Conservation (phyloP, 345 rosid genomes). For the Eucalyptus albens region DNA sequence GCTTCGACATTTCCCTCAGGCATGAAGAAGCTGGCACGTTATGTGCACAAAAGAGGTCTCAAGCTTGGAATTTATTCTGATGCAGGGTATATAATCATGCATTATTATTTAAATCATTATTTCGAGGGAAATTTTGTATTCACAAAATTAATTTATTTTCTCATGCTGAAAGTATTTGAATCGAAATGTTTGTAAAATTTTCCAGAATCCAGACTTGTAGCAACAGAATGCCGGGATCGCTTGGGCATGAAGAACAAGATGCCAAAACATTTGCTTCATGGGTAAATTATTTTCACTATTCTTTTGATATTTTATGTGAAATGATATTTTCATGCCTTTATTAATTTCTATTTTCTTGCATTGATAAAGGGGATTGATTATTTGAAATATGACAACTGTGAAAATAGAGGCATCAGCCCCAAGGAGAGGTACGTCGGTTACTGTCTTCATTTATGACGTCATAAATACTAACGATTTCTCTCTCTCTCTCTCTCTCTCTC, state of each 20-base stretch:
- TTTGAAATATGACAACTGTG: slow-evolving; percentile 52
- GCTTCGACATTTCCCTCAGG: slow-evolving; percentile 35
- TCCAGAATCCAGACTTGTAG: slow-evolving; percentile 45
- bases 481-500: neutral
- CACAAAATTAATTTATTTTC: neutral
- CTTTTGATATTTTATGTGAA: neutral
- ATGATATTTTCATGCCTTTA: neutral
- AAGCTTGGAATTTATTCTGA: slow-evolving; percentile 43
- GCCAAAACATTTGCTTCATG: slow-evolving; percentile 25
- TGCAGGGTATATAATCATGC: slow-evolving; percentile 21
- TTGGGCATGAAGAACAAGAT: slow-evolving; percentile 40
- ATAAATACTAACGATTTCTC: neutral
- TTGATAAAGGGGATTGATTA: slow-evolving; percentile 33
- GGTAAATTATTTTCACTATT: neutral
- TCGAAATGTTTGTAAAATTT: neutral
- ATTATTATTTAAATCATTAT: neutral
- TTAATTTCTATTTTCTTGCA: neutral
- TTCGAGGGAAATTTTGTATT: neutral
- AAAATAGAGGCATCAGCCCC: slow-evolving; percentile 18
- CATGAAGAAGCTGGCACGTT: slow-evolving; percentile 31
- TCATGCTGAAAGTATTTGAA: neutral
- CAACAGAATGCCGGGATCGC: slow-evolving; percentile 47
- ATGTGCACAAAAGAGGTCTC: slow-evolving; percentile 30
- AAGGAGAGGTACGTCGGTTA: slow-evolving; percentile 14
- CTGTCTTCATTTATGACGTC: neutral